These are phyloP conservation scores for Sphaerulina musiva DNA, from an alignment of 2,329 filamentous ascomycete species.

Conservation along the genomic window DNA sequence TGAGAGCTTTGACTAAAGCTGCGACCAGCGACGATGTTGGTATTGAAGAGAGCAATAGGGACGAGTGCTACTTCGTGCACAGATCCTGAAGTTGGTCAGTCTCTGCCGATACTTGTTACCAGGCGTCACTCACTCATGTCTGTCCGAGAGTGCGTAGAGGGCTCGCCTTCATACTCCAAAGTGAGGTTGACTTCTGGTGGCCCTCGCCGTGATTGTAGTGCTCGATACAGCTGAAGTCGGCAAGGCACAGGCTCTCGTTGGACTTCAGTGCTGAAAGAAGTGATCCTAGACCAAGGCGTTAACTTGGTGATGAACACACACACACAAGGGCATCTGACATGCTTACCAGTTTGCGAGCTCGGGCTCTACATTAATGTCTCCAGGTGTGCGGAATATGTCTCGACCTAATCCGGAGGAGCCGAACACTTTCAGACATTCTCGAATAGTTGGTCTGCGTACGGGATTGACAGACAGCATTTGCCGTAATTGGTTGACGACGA, in stretches of 20 bases:
- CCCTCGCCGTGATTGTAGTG: background rate
- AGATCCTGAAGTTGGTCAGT: background rate
- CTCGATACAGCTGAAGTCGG: slow-evolving; percentile 1
- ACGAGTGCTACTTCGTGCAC: background rate
- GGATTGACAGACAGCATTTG: slow-evolving; percentile 1
- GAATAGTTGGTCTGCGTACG: background rate
- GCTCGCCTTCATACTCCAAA: slow-evolving; percentile 8
- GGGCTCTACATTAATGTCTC: slow-evolving; percentile 2
- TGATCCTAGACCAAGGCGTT: background rate
- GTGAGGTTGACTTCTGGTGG: slow-evolving; percentile 6
- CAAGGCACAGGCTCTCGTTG: slow-evolving; percentile 3
- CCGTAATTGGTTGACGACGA: slow-evolving; percentile 1
- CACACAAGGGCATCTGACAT: too few relatives aligned
- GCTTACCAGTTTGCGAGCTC: slow-evolving; percentile 2
- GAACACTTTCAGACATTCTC: slow-evolving; percentile 5
- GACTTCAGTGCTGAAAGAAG: slow-evolving; percentile 2
- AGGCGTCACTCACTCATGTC: background rate
- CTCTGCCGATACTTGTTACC: background rate
- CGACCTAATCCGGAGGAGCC: slow-evolving; percentile 3
- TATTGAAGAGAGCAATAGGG: background rate
- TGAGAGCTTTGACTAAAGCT: background rate
- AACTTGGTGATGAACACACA: background rate
- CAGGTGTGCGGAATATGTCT: slow-evolving; percentile 6
- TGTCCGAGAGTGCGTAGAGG: slow-evolving; percentile 2
- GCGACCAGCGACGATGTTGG: background rate